phyloP scores from a whole-genome alignment of 495 filamentous ascomycete species.

The Penicilliopsis zonata region DNA sequence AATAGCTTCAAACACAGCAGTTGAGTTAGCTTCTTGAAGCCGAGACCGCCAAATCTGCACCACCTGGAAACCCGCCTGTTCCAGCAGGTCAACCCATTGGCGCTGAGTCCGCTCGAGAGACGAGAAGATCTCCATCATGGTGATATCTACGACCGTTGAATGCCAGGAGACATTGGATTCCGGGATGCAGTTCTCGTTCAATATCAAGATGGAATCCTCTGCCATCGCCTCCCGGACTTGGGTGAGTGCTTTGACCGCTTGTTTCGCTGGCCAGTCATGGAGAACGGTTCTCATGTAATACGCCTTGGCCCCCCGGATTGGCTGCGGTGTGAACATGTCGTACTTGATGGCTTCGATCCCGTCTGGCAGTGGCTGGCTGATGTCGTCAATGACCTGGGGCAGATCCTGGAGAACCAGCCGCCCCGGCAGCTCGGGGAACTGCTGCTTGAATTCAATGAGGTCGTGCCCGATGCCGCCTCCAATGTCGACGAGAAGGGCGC shows the following conservation, averaged over 20 bases:
- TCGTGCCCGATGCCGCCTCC: conserved; percentile 39
- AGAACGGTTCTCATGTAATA: conserved; percentile 24
- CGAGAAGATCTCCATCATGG: conserved; percentile 22
- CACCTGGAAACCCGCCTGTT: conserved; percentile 45
- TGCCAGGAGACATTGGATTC: conserved; percentile 19
- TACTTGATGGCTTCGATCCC: conserved; percentile 21
- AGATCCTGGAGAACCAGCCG: conserved; percentile 38
- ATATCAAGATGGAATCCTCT: conserved; percentile 26
- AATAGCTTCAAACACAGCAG: too few species aligned
- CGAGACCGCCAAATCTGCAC: conserved; percentile 28
- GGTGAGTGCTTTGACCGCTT: conserved; percentile 22
- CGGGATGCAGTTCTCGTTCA: conserved; percentile 36
- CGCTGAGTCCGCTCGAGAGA: conserved; percentile 18
- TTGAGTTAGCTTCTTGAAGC: too few species aligned
- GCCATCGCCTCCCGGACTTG: conserved; percentile 26
- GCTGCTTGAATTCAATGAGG: conserved; percentile 18
- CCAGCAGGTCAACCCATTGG: conserved; percentile 15
- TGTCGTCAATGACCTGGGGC: conserved; percentile 22
- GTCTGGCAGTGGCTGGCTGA: conserved; percentile 12
- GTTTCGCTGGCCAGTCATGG: conserved; percentile 34
- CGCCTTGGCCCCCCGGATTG: conserved; percentile 19
- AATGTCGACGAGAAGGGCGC: conserved; percentile 38
- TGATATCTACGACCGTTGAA: conserved; percentile 23
- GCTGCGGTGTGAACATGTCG: conserved; percentile 36
- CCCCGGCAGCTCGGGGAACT: conserved; percentile 22